Evolutionary conservation across 2,329 filamentous ascomycete genomes (phyloP), one percentile per base, ranked within the genome.

Genomic region (Westerdykella ornata): DNA sequence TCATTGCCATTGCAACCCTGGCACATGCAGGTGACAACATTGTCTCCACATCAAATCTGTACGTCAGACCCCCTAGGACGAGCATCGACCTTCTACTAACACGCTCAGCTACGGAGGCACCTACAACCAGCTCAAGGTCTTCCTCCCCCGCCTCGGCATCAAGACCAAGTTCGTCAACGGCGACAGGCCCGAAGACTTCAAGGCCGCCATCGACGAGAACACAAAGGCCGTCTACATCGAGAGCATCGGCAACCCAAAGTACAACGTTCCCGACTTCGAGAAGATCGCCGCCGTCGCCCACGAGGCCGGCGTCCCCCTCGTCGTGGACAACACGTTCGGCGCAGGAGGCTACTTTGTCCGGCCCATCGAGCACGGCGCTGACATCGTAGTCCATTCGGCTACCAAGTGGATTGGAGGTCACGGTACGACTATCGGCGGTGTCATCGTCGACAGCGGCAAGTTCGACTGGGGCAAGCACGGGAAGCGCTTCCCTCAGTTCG

Each of bases 351-450:
- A 86, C 75, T 94, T 87, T 65, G 73, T 83, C 53, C 81, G 84
- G 5, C 89, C 89, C 31, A 90, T 96, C 56, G 82, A 89, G 17
- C 85, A 94, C 66, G 89, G 89, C 41, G 89, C 86, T 49, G 89
- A 96, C 62, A 95, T 96, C 46, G 84, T 96, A 39, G 86, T 95
- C 17, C 88, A 96, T 75, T 92, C 85, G 30, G 88, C 88, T 9
- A 95, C 89, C 44, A 96, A 96, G 69, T 96, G 89, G 89, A 96
- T 97, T 48, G 89, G 89, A 43, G 89, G 89, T 32, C 90, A 97
- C 67, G 90, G 89, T 46, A 94, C 89, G 31, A 95, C 89, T 18
- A 85, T 96, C 52, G 89, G 77, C 43, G 89, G 89, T 46, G 77
- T 95, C 33, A 77, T 96, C 26, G 74, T 96, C 49, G 89, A 96